phyloP scores from a whole-genome alignment of 2,329 filamentous ascomycete species.

The Ceratocystiopsis minuta region DNA sequence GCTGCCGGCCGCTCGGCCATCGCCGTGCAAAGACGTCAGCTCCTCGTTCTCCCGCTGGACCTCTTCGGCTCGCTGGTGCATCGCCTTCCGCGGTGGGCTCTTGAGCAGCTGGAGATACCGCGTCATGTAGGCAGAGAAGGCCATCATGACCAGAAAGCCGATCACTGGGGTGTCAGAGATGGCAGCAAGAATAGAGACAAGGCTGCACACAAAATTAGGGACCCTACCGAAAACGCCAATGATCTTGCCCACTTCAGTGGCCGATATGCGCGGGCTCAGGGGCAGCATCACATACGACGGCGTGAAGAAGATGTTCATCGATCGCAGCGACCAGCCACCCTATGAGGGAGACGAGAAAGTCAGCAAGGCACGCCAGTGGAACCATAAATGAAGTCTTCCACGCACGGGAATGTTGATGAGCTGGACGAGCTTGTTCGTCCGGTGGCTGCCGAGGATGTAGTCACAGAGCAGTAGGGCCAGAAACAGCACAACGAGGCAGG shows the following conservation, averaged over 20 bases:
- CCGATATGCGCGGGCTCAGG: constrained; percentile 34
- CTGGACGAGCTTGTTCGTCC: constrained; percentile 27
- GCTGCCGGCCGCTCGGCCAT: too few species aligned
- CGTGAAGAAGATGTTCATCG: constrained; percentile 41
- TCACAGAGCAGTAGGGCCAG: constrained; percentile 29
- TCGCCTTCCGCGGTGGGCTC: constrained; percentile 32
- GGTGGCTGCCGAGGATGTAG: constrained; percentile 26
- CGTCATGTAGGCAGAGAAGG: constrained; percentile 34
- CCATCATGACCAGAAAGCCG: constrained; percentile 35
- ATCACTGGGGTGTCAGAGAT: constrained; percentile 21
- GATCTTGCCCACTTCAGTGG: constrained; percentile 37
- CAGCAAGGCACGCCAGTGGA: constrained; percentile 3
- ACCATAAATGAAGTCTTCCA: neutral
- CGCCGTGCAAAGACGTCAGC: too few species aligned
- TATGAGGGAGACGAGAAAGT: constrained; percentile 12
- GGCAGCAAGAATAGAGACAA: neutral
- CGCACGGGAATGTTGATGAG: constrained; percentile 35
- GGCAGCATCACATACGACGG: constrained; percentile 41
- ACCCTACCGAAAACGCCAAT: constrained; percentile 38
- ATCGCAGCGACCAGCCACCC: constrained; percentile 38
- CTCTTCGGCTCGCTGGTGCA: constrained; percentile 33
- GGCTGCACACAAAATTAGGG: too few species aligned
- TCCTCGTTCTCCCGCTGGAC: constrained; percentile 13
- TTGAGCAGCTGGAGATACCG: constrained; percentile 32
- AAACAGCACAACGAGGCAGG: constrained; percentile 37